These are phyloP conservation scores for Globisporangium cylindrosporum DNA, from an alignment of 352 stramenopile genomes.

Conservation along the genomic window DNA sequence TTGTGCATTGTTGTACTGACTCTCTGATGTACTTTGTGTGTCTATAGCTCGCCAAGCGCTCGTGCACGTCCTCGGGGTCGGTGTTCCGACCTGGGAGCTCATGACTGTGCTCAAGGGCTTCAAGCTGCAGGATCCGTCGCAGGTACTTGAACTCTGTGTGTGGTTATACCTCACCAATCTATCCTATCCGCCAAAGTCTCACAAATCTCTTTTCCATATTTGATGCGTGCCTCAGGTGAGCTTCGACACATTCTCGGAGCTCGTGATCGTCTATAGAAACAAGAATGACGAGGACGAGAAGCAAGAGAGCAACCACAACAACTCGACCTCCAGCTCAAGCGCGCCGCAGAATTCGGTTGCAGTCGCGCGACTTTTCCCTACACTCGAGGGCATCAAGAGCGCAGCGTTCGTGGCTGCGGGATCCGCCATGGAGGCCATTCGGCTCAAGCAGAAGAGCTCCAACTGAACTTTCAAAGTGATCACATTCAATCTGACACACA, in stretches of 20 bases:
- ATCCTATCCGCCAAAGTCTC: not conserved
- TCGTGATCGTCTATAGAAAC: conserved; percentile 36
- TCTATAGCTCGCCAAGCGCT: conserved; percentile 52
- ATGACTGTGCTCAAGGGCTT: conserved; percentile 26
- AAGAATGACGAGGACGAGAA: not conserved
- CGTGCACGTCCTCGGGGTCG: conserved; percentile 57
- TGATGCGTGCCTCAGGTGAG: conserved; percentile 32
- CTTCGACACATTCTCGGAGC: conserved; percentile 60
- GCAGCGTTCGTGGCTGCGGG: conserved; percentile 19
- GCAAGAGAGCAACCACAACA: not conserved
- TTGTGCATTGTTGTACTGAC: too few relatives aligned
- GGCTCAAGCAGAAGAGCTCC: conserved; percentile 15
- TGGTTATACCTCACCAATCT: not conserved
- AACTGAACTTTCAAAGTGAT: not conserved
- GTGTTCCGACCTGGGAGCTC: conserved; percentile 44
- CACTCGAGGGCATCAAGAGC: conserved; percentile 4
- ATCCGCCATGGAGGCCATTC: conserved; percentile 31
- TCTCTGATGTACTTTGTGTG: not conserved
- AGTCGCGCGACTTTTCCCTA: not conserved
- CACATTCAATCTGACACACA: too few relatives aligned
- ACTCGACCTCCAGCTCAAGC: not conserved
- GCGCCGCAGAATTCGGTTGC: not conserved
- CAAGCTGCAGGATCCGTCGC: conserved; percentile 32
- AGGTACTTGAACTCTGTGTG: conserved; percentile 21
- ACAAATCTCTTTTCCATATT: not conserved